Evolutionary conservation across 1,284 basidiomycete genomes (phyloP).

Genomic region (Sporisorium iseilematis-ciliati): DNA sequence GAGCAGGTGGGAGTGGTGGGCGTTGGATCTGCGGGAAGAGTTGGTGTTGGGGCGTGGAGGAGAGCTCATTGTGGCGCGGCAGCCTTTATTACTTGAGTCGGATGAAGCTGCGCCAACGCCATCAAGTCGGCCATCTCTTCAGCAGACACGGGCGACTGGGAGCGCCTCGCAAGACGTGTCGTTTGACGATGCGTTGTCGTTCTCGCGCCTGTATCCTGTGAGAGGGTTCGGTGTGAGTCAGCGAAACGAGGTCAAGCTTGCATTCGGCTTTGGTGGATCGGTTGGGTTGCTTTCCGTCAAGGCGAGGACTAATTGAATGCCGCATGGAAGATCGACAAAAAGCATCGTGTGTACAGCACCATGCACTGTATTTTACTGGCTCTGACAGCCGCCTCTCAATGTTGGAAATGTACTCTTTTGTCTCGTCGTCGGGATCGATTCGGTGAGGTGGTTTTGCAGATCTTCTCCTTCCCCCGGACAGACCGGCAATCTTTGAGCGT

Average conservation of each 20-base stretch:
- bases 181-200: conserved; percentile 33
- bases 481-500: conserved; percentile 2
- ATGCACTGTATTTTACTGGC: conserved; percentile 11
- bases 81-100: conserved; percentile 23
- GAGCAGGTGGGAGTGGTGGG: conserved; percentile 50
- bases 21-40: conserved; percentile 41
- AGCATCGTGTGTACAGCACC: conserved; percentile 8
- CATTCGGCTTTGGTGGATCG: conserved; percentile 49
- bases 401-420: conserved; percentile 1
- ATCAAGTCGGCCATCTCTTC: conserved; percentile 14
- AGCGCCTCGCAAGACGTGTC: conserved; percentile 13
- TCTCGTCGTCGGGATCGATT: too few species aligned
- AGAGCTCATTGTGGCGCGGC: conserved; percentile 36
- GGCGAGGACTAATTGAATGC: conserved; percentile 7
- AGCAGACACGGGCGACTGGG: conserved; percentile 6
- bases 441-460: too few species aligned
- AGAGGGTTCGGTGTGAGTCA: conserved; percentile 10
- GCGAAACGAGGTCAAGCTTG: conserved; percentile 13
- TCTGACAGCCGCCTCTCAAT: neutral
- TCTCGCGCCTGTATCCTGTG: conserved; percentile 43
- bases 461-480: neutral
- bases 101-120: neutral
- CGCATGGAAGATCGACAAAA: neutral
- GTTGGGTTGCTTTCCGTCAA: conserved; percentile 22
- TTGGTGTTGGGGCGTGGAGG: conserved; percentile 44